Evolutionary conservation across 352 stramenopile genomes (phyloP).

Genomic region (Phytophthora ohioensis): DNA sequence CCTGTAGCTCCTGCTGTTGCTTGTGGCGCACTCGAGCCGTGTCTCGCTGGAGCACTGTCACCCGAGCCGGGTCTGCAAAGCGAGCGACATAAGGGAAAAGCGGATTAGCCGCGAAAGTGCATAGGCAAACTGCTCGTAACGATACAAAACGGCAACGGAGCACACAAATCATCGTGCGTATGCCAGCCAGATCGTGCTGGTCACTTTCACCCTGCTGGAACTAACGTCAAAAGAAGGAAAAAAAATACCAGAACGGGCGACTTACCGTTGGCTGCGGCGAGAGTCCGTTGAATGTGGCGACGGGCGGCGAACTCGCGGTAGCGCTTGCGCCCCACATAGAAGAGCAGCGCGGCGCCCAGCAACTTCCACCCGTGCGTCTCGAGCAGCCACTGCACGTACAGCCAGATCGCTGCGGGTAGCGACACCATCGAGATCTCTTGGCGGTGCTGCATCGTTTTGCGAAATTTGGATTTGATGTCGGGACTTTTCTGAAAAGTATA

Average conservation of each 20-base stretch:
- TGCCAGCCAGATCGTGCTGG: conserved; percentile 19
- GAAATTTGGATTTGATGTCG: conserved; percentile 17
- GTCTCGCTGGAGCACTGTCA: conserved; percentile 64
- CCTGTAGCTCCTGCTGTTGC: conserved; percentile 58
- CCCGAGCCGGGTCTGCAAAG: conserved; percentile 55
- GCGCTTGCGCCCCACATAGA: conserved; percentile 37
- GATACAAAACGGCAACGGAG: conserved; percentile 25
- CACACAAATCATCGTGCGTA: conserved; percentile 36
- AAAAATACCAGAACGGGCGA: conserved; percentile 5
- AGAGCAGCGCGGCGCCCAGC: conserved; percentile 38
- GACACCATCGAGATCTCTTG: conserved; percentile 1
- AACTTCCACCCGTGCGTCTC: conserved; percentile 70
- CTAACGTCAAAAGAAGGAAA: conserved; percentile 17
- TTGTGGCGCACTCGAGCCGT: conserved; percentile 61
- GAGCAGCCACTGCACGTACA: conserved; percentile 36
- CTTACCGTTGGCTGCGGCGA: conserved; percentile 65
- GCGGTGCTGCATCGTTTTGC: conserved; percentile 12
- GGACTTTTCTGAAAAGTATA: conserved; percentile 41
- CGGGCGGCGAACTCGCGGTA: conserved; percentile 41
- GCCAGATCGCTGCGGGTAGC: conserved; percentile 31
- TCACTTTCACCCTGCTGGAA: conserved; percentile 12
- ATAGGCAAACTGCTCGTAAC: neutral
- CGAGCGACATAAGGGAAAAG: conserved; percentile 9
- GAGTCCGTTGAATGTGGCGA: conserved; percentile 42
- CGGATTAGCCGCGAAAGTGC: conserved; percentile 8